Evolutionary conservation across 257 asterid species (phyloP), one percentile per base, ranked within the genome.

Genomic region (Rhazya stricta): DNA sequence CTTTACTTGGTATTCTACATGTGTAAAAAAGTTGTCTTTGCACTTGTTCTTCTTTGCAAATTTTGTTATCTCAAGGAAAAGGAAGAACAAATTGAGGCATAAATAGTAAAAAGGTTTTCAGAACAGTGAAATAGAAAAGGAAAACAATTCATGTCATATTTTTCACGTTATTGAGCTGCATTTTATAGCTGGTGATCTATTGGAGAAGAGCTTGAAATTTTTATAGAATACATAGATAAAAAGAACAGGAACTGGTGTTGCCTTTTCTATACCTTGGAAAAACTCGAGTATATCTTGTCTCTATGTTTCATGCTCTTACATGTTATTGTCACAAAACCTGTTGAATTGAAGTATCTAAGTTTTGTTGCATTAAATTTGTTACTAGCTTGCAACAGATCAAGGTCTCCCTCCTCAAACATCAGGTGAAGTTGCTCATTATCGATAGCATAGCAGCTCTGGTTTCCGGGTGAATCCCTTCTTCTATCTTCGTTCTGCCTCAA

Each of bases 391-490:
- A 90, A 77, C 89, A 92, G 53, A 79, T 89, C 67, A 88, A 85
- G 82, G 85, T 84, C 74, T 85, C 89, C 45, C 87, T 92, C 53
- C 86, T 92, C 75, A 92, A 90, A 74, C 78, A 79, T 46, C 79
- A 85, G 50, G 92, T 90, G 74, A 92, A 90, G 82, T 82, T 92
- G 86, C 86, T 92, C 58, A 82, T 92, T 77, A 83, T 92, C 61
- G 96, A 92, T 85, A 92, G 96, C 89, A 85, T 90, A 92, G 87
- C 97, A 81, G 97, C 97, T 77, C 90, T 90, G 78, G 82, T 86
- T 79, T 80, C 91, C 43, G 90, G 94, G 97, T 92, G 75, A 85
- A 79, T 81, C 61, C 36, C 79, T 76, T 72, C 75, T 67, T 73
- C 78, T 69, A 65, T 72, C 13, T 79, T 74, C 54, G 73, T 56